Conservation (phyloP, 164 flowering plant genomes). For the Santalum album region DNA sequence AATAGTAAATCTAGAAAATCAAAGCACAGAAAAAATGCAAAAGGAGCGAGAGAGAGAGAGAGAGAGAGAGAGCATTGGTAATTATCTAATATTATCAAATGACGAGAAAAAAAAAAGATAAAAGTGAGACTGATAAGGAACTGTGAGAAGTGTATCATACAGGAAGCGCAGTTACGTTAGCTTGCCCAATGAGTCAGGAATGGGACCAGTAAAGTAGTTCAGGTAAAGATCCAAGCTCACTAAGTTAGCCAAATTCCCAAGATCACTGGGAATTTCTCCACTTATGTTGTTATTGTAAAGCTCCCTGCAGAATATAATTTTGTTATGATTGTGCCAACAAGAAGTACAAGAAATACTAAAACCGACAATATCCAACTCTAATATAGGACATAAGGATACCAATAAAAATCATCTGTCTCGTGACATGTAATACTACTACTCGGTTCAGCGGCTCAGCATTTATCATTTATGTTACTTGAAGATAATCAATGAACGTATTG, state of each 20-base stretch:
- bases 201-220: not conserved
- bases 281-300: slow-evolving; percentile 2
- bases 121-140: no score
- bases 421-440: no score
- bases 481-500: no score
- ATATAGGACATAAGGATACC: no score
- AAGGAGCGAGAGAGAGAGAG: not conserved
- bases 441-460: no score
- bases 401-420: no score
- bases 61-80: not conserved
- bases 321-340: not conserved
- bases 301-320: not conserved
- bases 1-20: not conserved
- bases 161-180: not conserved
- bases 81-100: no score
- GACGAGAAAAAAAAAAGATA: no score
- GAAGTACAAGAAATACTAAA: not conserved
- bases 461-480: no score
- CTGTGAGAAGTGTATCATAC: not conserved
- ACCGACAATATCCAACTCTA: not conserved
- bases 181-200: slow-evolving; percentile 1
- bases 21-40: not conserved
- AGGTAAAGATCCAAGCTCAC: slow-evolving; percentile 6
- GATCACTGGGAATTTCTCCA: not conserved
- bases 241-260: slow-evolving; percentile 1